Percentiles rank a stretch among this genome's conserved stretches.
Conservation (phyloP, 805 yeast species). For the Zygoascus ofunaensis region DNA sequence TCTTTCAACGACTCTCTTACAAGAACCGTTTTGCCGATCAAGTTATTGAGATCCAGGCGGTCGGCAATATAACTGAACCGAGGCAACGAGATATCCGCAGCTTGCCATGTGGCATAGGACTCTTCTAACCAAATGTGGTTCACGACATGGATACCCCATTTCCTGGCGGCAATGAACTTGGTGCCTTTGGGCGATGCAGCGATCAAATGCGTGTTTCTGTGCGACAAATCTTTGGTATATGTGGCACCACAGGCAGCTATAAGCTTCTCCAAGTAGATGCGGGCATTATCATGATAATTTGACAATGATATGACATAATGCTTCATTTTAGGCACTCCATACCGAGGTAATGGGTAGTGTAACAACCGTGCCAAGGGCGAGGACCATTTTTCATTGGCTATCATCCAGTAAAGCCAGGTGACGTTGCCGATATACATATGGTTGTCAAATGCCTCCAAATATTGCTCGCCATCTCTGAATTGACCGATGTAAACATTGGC, state of each 20-base stretch:
- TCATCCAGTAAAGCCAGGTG: slow-evolving; percentile 66
- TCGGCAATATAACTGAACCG: slow-evolving; percentile 43
- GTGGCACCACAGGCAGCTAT: slow-evolving; percentile 64
- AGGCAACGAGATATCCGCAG: slow-evolving; percentile 37
- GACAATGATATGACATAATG: slow-evolving; percentile 58
- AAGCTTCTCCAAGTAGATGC: slow-evolving; percentile 59
- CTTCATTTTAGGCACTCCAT: slow-evolving; percentile 45
- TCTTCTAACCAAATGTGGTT: slow-evolving; percentile 90
- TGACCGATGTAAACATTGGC: slow-evolving; percentile 53
- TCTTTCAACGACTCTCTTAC: slow-evolving; percentile 33
- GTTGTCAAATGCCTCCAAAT: slow-evolving; percentile 35
- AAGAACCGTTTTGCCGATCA: slow-evolving; percentile 45
- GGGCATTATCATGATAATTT: slow-evolving; percentile 77
- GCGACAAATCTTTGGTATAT: slow-evolving; percentile 56
- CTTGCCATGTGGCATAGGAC: slow-evolving; percentile 53
- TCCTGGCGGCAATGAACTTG: slow-evolving; percentile 63
- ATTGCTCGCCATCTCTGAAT: slow-evolving; percentile 51
- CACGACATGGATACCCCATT: slow-evolving; percentile 59
- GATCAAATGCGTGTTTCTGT: slow-evolving; percentile 61
- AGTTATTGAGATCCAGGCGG: slow-evolving; percentile 34
- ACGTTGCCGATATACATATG: slow-evolving; percentile 51
- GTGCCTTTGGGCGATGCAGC: slow-evolving; percentile 60
- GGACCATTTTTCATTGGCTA: slow-evolving; percentile 46
- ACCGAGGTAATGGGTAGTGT: slow-evolving; percentile 57
- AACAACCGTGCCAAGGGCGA: slow-evolving; percentile 48